Conservation (phyloP, 2,329 filamentous ascomycete species). For the Ceratocystis smalleyi region DNA sequence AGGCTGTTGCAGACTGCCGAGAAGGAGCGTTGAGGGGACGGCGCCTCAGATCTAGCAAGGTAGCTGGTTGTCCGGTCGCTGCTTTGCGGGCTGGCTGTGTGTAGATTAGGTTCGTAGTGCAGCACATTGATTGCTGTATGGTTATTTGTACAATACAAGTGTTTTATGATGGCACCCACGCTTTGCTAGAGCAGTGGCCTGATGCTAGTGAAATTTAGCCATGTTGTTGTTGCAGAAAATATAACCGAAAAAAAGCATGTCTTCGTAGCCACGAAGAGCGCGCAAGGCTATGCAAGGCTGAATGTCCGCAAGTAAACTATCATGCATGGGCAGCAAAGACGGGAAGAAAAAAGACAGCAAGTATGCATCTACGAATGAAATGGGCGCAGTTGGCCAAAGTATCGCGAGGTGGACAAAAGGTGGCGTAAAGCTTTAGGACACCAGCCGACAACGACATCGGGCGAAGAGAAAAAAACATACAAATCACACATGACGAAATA, state of each 20-base stretch:
- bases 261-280: neutral
- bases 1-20: neutral
- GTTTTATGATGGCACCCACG: neutral
- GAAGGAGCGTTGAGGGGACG: neutral
- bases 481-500: too few relatives aligned
- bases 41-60: neutral
- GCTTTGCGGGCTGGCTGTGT: constrained; percentile 4
- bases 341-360: too few relatives aligned
- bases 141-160: constrained; percentile 14
- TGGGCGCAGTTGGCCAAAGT: too few relatives aligned
- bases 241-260: neutral
- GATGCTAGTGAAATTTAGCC: neutral
- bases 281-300: too few relatives aligned
- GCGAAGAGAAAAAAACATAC: too few relatives aligned
- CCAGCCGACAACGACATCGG: too few relatives aligned
- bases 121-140: neutral
- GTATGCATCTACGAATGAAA: too few relatives aligned
- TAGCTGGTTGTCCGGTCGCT: neutral
- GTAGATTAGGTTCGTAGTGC: constrained; percentile 10
- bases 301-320: too few relatives aligned
- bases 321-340: too few relatives aligned
- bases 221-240: neutral
- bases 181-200: neutral
- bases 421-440: too few relatives aligned
- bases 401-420: too few relatives aligned